Evolutionary conservation across 768 basidiomycete species (phyloP).

Genomic region (Pholiota conissans): DNA sequence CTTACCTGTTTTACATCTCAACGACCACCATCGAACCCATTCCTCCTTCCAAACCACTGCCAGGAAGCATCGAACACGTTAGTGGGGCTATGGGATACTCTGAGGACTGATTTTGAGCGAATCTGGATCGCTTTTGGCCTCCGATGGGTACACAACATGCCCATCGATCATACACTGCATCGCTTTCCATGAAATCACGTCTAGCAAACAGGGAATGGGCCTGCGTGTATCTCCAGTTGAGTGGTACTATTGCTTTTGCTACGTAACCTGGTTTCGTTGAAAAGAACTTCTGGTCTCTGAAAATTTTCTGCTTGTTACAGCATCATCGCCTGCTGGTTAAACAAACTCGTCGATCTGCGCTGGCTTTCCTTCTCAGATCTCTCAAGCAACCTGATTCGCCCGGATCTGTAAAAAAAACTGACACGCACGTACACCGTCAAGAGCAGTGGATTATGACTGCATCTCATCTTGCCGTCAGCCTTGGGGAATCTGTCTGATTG

Average conservation of each 20-base stretch:
- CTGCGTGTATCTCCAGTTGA: too few species aligned
- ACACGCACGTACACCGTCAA: too few species aligned
- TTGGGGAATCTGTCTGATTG: not conserved
- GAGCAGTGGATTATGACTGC: too few species aligned
- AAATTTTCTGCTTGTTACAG: too few species aligned
- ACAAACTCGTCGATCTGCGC: not conserved
- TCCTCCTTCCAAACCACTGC: constrained; percentile 1
- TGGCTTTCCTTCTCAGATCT: not conserved
- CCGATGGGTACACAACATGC: not conserved
- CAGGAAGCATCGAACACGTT: not conserved
- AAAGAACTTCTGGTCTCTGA: too few species aligned
- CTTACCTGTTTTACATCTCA: constrained; percentile 7
- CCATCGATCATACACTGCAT: not conserved
- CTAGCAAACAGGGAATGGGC: too few species aligned
- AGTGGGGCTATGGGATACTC: not conserved
- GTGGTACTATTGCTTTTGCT: too few species aligned
- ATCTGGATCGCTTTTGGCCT: not conserved
- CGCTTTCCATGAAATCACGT: not conserved
- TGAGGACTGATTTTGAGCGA: not conserved
- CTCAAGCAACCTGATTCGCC: not conserved
- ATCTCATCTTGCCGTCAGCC: not conserved
- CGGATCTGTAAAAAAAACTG: too few species aligned
- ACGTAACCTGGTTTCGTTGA: too few species aligned
- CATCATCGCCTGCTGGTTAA: too few species aligned
- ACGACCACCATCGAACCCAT: constrained; percentile 13